Percentiles rank a stretch among this genome's conserved stretches.
Evolutionary conservation across 192 early-diverging fungal species (phyloP).

Genomic region (Ambispora gerdemannii): DNA sequence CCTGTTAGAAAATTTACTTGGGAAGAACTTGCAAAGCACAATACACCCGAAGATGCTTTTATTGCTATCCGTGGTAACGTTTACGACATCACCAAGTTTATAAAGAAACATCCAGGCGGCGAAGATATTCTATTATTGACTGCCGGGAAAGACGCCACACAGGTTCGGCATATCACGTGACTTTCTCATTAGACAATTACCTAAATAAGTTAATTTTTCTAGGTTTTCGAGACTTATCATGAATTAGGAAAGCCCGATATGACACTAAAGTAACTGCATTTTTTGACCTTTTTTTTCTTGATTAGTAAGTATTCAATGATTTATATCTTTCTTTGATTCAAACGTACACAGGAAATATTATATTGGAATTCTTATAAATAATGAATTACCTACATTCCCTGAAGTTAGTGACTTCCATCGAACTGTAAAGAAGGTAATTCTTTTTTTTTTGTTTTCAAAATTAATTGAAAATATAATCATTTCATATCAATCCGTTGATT

Average conservation of each 20-base stretch:
- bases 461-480: neutral
- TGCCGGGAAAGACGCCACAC: conserved; percentile 51
- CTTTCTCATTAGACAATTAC: neutral
- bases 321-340: neutral
- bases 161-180: conserved; percentile 44
- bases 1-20: conserved; percentile 41
- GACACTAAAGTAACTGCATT: conserved; percentile 39
- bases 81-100: conserved; percentile 52
- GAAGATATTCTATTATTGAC: conserved; percentile 45
- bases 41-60: conserved; percentile 37
- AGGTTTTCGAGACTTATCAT: conserved; percentile 50
- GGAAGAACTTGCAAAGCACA: conserved; percentile 46
- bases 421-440: conserved; percentile 39
- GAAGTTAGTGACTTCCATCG: conserved; percentile 47
- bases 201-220: neutral
- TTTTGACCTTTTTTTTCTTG: neutral
- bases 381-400: conserved; percentile 50
- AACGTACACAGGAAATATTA: conserved; percentile 52
- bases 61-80: conserved; percentile 48
- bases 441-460: conserved; percentile 1
- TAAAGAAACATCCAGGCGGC: conserved; percentile 47
- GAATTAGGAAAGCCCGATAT: conserved; percentile 42
- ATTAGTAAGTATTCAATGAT: neutral
- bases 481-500: too few relatives aligned
- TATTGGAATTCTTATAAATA: conserved; percentile 39